Evolutionary conservation across 2,329 filamentous ascomycete genomes (phyloP).

Genomic region (Ilyonectria sp.): DNA sequence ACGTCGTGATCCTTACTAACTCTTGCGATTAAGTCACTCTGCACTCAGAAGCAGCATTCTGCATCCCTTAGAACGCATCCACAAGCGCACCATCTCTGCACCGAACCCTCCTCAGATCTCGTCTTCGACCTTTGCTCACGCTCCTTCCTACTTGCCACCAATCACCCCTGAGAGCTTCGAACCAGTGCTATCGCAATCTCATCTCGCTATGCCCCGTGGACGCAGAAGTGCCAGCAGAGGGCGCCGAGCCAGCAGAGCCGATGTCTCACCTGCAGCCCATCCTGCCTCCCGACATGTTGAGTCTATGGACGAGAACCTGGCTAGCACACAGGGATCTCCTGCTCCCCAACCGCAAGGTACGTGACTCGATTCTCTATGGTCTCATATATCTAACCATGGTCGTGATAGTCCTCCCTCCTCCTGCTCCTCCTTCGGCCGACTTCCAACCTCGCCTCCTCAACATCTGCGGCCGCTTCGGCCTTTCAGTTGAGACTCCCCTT

Average conservation of each 20-base stretch:
- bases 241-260: conserved; percentile 32
- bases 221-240: conserved; percentile 33
- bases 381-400: conserved; percentile 16
- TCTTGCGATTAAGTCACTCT: conserved; percentile 11
- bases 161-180: conserved; percentile 37
- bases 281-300: conserved; percentile 28
- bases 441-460: conserved; percentile 41
- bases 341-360: conserved; percentile 32
- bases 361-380: neutral
- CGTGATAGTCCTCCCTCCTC: conserved; percentile 10
- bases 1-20: conserved; percentile 11
- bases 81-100: conserved; percentile 67
- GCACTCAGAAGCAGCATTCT: conserved; percentile 21
- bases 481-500: conserved; percentile 35
- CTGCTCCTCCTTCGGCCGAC: conserved; percentile 21
- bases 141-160: conserved; percentile 39
- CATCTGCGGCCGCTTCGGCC: conserved; percentile 35
- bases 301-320: conserved; percentile 25
- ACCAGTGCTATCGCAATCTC: conserved; percentile 34
- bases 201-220: conserved; percentile 32
- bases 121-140: conserved; percentile 36
- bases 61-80: conserved; percentile 50
- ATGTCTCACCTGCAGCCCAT: conserved; percentile 30
- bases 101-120: conserved; percentile 58
- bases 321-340: conserved; percentile 24